phyloP scores from a whole-genome alignment of 2,329 filamentous ascomycete genomes.

The Aspergillus intermedius region DNA sequence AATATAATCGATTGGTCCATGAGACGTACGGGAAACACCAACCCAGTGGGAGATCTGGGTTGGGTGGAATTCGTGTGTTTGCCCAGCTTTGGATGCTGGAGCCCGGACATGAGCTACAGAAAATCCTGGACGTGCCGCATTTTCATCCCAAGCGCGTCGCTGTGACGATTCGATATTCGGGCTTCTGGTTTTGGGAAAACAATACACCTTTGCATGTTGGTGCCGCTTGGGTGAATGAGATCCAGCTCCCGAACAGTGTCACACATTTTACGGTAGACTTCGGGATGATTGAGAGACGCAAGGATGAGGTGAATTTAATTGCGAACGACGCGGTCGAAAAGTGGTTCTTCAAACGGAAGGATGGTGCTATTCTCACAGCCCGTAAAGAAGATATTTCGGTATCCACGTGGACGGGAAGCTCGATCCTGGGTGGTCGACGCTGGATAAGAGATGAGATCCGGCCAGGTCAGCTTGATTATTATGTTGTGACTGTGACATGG shows the following conservation, averaged over 20 bases:
- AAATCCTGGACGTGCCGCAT: constrained; percentile 19
- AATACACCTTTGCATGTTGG: constrained; percentile 33
- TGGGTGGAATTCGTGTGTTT: constrained; percentile 34
- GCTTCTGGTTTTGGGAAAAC: constrained; percentile 44
- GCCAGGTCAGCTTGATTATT: constrained; percentile 38
- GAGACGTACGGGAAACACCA: constrained; percentile 19
- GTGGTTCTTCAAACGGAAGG: too few species aligned
- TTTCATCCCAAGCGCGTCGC: constrained; percentile 35
- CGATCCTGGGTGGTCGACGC: constrained; percentile 32
- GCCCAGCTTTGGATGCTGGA: constrained; percentile 40
- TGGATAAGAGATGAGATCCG: constrained; percentile 42
- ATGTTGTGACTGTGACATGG: constrained; percentile 38
- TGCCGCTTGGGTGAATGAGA: constrained; percentile 30
- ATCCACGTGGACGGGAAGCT: constrained; percentile 41
- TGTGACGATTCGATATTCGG: constrained; percentile 45
- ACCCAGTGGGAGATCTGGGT: constrained; percentile 8
- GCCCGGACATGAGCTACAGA: constrained; percentile 13
- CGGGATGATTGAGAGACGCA: constrained; percentile 44
- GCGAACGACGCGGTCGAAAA: constrained; percentile 18
- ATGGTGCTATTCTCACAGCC: constrained; percentile 24
- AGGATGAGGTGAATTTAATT: constrained; percentile 41
- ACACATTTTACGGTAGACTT: constrained; percentile 40
- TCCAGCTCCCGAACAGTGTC: constrained; percentile 29
- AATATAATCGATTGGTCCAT: constrained; percentile 13
- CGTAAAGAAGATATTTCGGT: constrained; percentile 22